Evolutionary conservation across 1,284 basidiomycete species (phyloP), one percentile per base, ranked within the genome.

Genomic region (Moniliella sp.): DNA sequence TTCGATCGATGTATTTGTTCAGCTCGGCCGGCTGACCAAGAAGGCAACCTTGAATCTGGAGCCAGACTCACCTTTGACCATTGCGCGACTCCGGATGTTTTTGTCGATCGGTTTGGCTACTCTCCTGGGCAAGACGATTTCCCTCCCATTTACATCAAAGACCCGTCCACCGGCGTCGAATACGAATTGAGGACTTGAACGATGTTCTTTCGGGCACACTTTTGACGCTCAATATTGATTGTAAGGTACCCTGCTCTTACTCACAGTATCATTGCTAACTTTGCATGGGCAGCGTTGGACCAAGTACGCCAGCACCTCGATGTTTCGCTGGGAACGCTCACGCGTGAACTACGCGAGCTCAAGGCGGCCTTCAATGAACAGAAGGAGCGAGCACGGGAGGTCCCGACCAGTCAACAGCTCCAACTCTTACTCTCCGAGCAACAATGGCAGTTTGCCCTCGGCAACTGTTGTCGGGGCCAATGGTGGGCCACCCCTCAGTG

Each of bases 301-400:
- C 88, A 97, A 62, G 88, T 97, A 60, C 93, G 91, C 61, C 83
- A 91, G 55, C 88, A 97, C 55, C 84, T 97, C 43, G 88, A 94
- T 56, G 57, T 74, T 3, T 82, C 86, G 43, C 80, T 97, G 36
- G 74, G 76, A 0, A 66, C 66, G 1, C 66, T 97, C 12, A 73
- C 80, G 10, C 74, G 79, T 45, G 88, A 94, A 45, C 71, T 97
- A 57, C 83, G 84, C 46, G 88, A 94, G 34, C 69, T 97, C 39
- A 78, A 76, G 48, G 65, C 68, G 4, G 67, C 70, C 10, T 70
- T 86, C 32, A 59, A 59, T 17, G 51, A 65, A 28, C 32, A n/a
- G 28, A 29, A 25, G 19, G 23, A 16, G 31, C 31, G 15, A 25
- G 21, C 18, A 15, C 18, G 11, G 18, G 10, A 3, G 25, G 29